Evolutionary conservation across 2,329 filamentous ascomycete species (phyloP), one percentile per base, ranked within the genome.

Genomic region (Thermoascus crustaceus): DNA sequence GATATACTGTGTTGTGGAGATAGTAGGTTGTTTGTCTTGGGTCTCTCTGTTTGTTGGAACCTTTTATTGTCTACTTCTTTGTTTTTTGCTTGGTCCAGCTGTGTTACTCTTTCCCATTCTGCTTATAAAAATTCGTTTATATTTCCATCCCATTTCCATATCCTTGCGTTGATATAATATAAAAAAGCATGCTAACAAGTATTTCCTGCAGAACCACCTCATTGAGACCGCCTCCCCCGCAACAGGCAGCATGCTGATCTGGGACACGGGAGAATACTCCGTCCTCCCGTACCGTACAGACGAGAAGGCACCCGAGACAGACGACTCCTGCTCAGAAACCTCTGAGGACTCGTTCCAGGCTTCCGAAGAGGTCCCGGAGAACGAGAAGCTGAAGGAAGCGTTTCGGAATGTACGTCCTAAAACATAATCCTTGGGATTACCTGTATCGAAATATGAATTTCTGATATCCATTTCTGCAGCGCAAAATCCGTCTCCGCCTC

Each of bases 191-290:
- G n/a, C n/a, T n/a, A n/a, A n/a, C n/a, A n/a, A n/a, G n/a, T n/a
- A n/a, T 29, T 2, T 4, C 11, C 2, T 10, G 20, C 27, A 75
- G 73, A 79, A 77, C 40, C 75, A 79, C 44, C 65, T 80, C 6
- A 67, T 77, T 35, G 76, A 80, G 47, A 75, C 72, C 1, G 75
- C 68, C 3, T 75, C 72, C 2, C 19, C 49, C 2, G 54, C 60
- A 9, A 76, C 74, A 3, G 76, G 75, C 2, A 76, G 72, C 6
- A 63, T 80, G 39, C 59, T 80, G 7, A 72, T 80, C 25, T 80
- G 76, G 76, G 76, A 79, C 45, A 76, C 72, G 1, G 76, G 75
- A 2, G 71, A 70, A 20, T 80, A 77, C 45, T 63, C 67, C 27
- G 51, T 79, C 7, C 58, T 80, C 8, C 66, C 71, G 5, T 61